Evolutionary conservation across 2,329 filamentous ascomycete genomes (phyloP), one percentile per base, ranked within the genome.

Genomic region (Madurella fahalii): DNA sequence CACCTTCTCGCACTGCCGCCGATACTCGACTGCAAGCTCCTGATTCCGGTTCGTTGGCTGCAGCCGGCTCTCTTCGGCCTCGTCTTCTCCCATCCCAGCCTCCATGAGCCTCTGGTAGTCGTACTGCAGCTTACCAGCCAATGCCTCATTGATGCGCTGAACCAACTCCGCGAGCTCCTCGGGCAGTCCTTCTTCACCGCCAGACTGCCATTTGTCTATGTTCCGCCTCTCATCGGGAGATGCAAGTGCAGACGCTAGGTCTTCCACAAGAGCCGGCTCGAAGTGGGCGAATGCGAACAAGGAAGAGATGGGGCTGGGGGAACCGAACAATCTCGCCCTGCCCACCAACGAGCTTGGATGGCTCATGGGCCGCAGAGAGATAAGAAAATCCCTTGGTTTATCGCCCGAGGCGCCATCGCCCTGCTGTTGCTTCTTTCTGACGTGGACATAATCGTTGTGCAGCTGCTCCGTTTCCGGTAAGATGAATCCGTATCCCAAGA

Each of bases 401-500:
- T 63, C 5, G 63, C 54, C 40, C 64, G 34, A 16, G 25, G 45
- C 42, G n/a, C 39, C 63, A 13, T 20, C 45, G 62, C 25, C 17
- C 17, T 17, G 31, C 34, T 65, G 61, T 2, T 68, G 66, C 31
- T 73, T 71, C 63, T 78, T 81, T 51, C 78, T 75, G 9, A 84
- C 70, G 63, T 84, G 81, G 1, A 80, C 68, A 63, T 84, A 84
- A 65, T 84, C 81, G 61, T 84, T 84, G 64, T 84, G 81, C 53
- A 83, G 69, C 4, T 64, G 67, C 0, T 69, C 67, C 0, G 73
- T 74, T 50, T 75, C 70, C 1, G 77, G 75, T 0, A 85, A 65
- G 58, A 80, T 74, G 64, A 86, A 86, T 2, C 83, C 82, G 63
- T 87, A 87, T 0, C 78, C 83, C 2, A 86, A 71, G 1, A 87